These are phyloP conservation scores for Rhynchosporium graminicola DNA, from an alignment of 2,329 filamentous ascomycete species.

Conservation along the genomic window DNA sequence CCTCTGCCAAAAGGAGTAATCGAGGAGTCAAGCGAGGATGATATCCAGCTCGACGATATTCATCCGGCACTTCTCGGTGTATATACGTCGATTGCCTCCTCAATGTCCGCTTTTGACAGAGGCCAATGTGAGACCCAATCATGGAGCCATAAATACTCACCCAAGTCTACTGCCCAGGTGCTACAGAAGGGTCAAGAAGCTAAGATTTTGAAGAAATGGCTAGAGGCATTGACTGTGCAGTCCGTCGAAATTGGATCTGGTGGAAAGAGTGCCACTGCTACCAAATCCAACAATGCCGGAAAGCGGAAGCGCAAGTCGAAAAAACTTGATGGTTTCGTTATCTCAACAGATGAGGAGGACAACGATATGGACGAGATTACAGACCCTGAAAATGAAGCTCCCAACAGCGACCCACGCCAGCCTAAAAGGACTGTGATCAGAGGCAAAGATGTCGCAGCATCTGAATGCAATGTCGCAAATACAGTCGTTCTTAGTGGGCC, in stretches of 20 bases:
- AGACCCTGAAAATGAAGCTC: slow-evolving; percentile 55
- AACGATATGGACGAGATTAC: slow-evolving; percentile 69
- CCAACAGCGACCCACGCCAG: slow-evolving; percentile 43
- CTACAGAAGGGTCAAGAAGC: slow-evolving; percentile 75
- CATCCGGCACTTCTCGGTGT: slow-evolving; percentile 63
- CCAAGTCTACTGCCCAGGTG: slow-evolving; percentile 66
- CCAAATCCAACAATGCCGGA: slow-evolving; percentile 42
- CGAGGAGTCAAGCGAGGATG: slow-evolving; percentile 42
- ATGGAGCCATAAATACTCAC: slow-evolving; percentile 88
- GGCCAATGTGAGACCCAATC: slow-evolving; percentile 70
- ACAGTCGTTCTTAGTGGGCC: slow-evolving; percentile 87
- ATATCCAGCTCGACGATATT: slow-evolving; percentile 35
- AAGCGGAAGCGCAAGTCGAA: slow-evolving; percentile 67
- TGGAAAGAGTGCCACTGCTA: slow-evolving; percentile 28
- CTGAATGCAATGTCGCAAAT: slow-evolving; percentile 60
- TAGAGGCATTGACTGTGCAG: slow-evolving; percentile 73
- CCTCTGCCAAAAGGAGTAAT: slow-evolving; percentile 22
- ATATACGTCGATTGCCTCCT: slow-evolving; percentile 59
- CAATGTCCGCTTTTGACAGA: slow-evolving; percentile 77
- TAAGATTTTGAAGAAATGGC: slow-evolving; percentile 74
- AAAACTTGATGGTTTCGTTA: slow-evolving; percentile 77
- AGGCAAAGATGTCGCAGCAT: slow-evolving; percentile 10
- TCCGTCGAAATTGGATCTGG: slow-evolving; percentile 65
- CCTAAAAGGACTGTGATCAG: slow-evolving; percentile 56
- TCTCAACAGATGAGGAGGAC: slow-evolving; percentile 75